Evolutionary conservation across 306 rosid genomes (phyloP), one percentile per base, ranked within the genome.

Genomic region (Arachis hypogaea): DNA sequence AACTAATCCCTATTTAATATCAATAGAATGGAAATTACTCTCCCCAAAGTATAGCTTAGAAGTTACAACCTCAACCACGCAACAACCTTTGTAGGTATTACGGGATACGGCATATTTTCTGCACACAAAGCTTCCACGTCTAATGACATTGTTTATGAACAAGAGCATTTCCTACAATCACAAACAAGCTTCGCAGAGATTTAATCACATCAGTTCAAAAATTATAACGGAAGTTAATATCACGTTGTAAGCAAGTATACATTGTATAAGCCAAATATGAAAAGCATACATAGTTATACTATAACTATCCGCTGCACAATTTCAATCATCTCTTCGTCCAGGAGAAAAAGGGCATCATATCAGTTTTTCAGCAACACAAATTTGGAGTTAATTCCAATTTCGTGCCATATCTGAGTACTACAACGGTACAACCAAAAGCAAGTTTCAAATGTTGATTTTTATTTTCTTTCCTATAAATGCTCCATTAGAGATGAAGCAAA

Each of bases 401-500:
- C 46, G 50, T 51, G 18, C 16, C 40, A 33, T 43, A 45, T 33
- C 30, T 57, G 11, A 76, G 30, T 52, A 55, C n/a, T 14, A n/a
- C 10, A 18, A 18, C 18, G 18, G 18, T 18, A 18, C 0, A 58
- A 11, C 38, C 38, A 11, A 59, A 57, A 10, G 22, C 61, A 63
- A 68, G 28, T 74, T 66, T 49, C 9, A 42, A 54, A 77, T 51
- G 54, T 41, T 18, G 63, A 59, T 58, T 75, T 73, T 68, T 72
- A 80, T 77, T 76, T 77, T 63, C 84, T 73, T 76, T 58, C 67
- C 54, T 80, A 59, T 69, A 73, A 10, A 10, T 33, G 72, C 75
- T 76, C 77, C 82, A 68, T 59, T 41, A 58, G 85, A 70, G 73
- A 80, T 71, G 78, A 85, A 81, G 83, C 80, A 70, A 72, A 67